Evolutionary conservation across 2,329 filamentous ascomycete genomes (phyloP).

Genomic region (Fusarium abutilonis): DNA sequence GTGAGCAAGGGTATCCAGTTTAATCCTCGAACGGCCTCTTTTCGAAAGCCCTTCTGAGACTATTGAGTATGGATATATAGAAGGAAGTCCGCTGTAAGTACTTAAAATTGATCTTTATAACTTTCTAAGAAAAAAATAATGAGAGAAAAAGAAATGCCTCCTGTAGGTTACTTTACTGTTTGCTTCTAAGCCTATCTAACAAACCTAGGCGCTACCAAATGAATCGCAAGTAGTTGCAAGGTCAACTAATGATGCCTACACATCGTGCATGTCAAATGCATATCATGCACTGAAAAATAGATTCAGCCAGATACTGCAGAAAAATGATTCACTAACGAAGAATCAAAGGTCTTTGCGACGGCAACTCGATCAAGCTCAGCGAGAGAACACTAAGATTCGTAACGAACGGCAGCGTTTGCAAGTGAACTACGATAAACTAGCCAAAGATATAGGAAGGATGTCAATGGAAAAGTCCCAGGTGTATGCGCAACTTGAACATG

Average conservation of each 20-base stretch:
- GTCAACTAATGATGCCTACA: not conserved
- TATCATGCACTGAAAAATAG: not conserved
- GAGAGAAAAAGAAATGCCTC: too few species aligned
- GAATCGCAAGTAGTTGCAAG: not conserved
- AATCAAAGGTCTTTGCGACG: not conserved
- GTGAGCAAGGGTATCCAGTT: too few species aligned
- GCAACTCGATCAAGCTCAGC: not conserved
- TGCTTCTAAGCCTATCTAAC: not conserved
- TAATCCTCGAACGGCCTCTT: too few species aligned
- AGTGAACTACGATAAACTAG: not conserved
- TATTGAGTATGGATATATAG: too few species aligned
- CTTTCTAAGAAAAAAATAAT: too few species aligned
- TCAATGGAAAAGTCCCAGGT: not conserved
- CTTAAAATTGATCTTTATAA: too few species aligned
- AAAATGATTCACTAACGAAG: slow-evolving; percentile 4
- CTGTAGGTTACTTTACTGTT: not conserved
- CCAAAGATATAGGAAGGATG: not conserved
- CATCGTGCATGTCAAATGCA: not conserved
- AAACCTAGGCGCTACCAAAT: not conserved
- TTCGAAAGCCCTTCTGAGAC: too few species aligned
- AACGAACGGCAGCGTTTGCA: not conserved
- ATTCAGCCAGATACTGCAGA: slow-evolving; percentile 6
- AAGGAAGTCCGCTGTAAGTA: too few species aligned
- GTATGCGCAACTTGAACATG: not conserved
- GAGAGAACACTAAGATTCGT: slow-evolving; percentile 4